Evolutionary conservation across 805 yeast species (phyloP).

Genomic region (Saccharomycopsis sp.): DNA sequence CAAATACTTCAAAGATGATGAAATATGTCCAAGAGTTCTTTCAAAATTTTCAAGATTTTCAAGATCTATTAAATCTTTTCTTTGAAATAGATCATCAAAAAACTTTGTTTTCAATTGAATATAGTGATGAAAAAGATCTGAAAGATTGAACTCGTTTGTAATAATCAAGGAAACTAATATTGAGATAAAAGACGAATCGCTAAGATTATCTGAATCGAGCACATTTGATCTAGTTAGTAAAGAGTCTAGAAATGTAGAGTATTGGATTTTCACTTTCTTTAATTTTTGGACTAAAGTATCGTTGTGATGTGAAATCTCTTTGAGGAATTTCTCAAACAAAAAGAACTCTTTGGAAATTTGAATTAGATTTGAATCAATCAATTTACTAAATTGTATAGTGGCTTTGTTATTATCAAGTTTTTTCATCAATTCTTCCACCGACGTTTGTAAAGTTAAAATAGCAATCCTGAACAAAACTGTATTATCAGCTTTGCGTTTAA

Average conservation of each 20-base stretch:
- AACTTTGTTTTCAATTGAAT: slow-evolving; percentile 1
- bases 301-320: too few species aligned
- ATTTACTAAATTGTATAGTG: background rate
- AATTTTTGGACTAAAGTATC: too few species aligned
- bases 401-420: background rate
- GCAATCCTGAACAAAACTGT: slow-evolving; percentile 1
- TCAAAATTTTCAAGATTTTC: background rate
- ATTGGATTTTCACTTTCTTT: background rate
- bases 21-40: slow-evolving; percentile 2
- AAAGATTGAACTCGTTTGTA: background rate
- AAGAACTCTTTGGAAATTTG: slow-evolving; percentile 10
- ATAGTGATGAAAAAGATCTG: background rate
- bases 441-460: background rate
- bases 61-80: slow-evolving; percentile 1
- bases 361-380: background rate
- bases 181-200: background rate
- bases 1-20: slow-evolving; percentile 1
- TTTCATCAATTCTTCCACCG: slow-evolving; percentile 1
- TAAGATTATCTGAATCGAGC: background rate
- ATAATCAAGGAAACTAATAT: slow-evolving; percentile 4
- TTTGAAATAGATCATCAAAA: background rate
- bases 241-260: background rate
- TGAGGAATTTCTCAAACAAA: too few species aligned
- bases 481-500: background rate
- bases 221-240: slow-evolving; percentile 1